Evolutionary conservation across 2,329 filamentous ascomycete species (phyloP).

Genomic region (Grosmannia huntii): DNA sequence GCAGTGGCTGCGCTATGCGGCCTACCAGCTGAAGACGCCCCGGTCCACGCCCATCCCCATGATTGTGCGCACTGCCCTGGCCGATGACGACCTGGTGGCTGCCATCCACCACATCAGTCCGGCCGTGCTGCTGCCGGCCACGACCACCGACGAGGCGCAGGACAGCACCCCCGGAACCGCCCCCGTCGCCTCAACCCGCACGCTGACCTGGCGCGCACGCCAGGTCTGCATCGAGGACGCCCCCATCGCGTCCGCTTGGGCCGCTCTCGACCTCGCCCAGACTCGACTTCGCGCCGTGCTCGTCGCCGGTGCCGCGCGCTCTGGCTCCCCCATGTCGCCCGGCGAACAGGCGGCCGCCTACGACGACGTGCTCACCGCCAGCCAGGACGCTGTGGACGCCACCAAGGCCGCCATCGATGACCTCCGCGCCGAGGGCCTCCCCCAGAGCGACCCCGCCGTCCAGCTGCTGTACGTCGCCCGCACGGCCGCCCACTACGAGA

Average conservation of each 20-base stretch:
- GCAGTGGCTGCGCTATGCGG: slow-evolving; percentile 85
- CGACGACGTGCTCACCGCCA: slow-evolving; percentile 78
- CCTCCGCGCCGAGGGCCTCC: slow-evolving; percentile 66
- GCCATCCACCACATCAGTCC: slow-evolving; percentile 61
- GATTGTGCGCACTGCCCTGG: slow-evolving; percentile 67
- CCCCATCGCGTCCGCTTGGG: slow-evolving; percentile 75
- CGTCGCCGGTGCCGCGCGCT: slow-evolving; percentile 23
- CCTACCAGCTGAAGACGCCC: slow-evolving; percentile 81
- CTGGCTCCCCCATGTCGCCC: slow-evolving; percentile 27
- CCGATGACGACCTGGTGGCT: slow-evolving; percentile 42
- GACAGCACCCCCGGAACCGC: too few species aligned
- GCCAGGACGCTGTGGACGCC: slow-evolving; percentile 87
- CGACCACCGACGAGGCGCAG: slow-evolving; percentile 26
- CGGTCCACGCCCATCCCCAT: slow-evolving; percentile 70
- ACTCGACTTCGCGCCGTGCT: slow-evolving; percentile 35
- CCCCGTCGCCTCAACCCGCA: slow-evolving; percentile 48
- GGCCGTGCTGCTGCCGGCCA: slow-evolving; percentile 44
- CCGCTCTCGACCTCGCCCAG: slow-evolving; percentile 47
- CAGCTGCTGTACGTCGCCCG: slow-evolving; percentile 86
- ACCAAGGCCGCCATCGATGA: slow-evolving; percentile 92
- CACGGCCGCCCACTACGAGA: slow-evolving; percentile 85
- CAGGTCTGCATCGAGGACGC: slow-evolving; percentile 87
- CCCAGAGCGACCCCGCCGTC: slow-evolving; percentile 74
- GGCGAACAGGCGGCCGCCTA: slow-evolving; percentile 74
- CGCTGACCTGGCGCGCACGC: slow-evolving; percentile 73